These are phyloP conservation scores for Porpolomopsis calyptriformis DNA, from an alignment of 768 basidiomycete genomes.

Conservation along the genomic window DNA sequence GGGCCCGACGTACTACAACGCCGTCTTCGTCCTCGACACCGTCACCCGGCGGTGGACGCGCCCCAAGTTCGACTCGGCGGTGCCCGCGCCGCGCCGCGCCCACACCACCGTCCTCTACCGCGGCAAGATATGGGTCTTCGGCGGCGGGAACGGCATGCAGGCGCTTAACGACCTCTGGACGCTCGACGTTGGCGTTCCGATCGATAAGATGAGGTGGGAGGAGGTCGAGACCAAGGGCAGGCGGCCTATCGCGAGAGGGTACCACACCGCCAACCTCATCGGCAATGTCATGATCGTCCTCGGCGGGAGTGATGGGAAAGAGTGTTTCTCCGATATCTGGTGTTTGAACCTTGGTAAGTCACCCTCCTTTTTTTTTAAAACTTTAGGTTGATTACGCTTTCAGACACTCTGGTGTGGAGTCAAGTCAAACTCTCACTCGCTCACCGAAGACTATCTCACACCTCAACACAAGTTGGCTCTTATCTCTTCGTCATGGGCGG, in stretches of 20 bases:
- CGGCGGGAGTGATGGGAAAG: slow-evolving; percentile 85
- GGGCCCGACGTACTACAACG: slow-evolving; percentile 72
- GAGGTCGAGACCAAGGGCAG: slow-evolving; percentile 45
- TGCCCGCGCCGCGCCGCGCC: slow-evolving; percentile 67
- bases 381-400: not conserved
- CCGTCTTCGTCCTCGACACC: slow-evolving; percentile 77
- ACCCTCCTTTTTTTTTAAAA: not conserved
- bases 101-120: slow-evolving; percentile 74
- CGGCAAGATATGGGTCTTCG: slow-evolving; percentile 74
- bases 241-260: slow-evolving; percentile 62
- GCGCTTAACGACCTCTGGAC: slow-evolving; percentile 89
- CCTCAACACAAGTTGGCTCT: slow-evolving; percentile 82
- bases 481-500: slow-evolving; percentile 87
- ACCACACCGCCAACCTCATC: slow-evolving; percentile 84
- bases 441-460: slow-evolving; percentile 60
- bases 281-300: slow-evolving; percentile 79
- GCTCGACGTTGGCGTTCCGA: slow-evolving; percentile 41
- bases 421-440: slow-evolving; percentile 31
- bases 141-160: slow-evolving; percentile 87
- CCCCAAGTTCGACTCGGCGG: slow-evolving; percentile 13
- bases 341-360: slow-evolving; percentile 71
- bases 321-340: slow-evolving; percentile 85
- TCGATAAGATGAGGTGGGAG: slow-evolving; percentile 34
- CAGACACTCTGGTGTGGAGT: slow-evolving; percentile 38
- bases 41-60: slow-evolving; percentile 53